phyloP scores from a whole-genome alignment of 2,329 filamentous ascomycete species.

The Xylaria sp. region DNA sequence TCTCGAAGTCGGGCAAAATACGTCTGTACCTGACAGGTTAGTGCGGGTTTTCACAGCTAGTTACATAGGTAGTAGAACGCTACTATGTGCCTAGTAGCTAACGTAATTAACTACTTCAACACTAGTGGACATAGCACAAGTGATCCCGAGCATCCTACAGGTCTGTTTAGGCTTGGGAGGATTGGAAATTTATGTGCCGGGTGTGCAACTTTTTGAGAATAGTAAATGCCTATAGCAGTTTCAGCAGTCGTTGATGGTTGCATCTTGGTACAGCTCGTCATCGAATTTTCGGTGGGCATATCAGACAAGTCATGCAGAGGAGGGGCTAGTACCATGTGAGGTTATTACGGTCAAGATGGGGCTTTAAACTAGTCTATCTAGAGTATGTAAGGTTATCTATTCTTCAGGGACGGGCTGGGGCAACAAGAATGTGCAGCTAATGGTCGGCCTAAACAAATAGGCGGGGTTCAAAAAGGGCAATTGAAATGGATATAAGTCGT shows the following conservation, averaged over 20 bases:
- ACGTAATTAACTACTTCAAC: too few relatives aligned
- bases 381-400: not conserved
- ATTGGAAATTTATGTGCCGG: not conserved
- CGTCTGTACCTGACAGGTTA: not conserved
- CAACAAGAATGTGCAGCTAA: not conserved
- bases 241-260: not conserved
- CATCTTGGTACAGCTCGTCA: too few relatives aligned
- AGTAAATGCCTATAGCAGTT: not conserved
- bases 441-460: not conserved
- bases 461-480: not conserved
- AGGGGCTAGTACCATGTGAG: not conserved
- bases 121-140: not conserved
- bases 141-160: not conserved
- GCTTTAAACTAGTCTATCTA: not conserved
- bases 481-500: not conserved
- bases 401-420: not conserved
- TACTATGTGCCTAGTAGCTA: too few relatives aligned
- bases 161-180: not conserved
- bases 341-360: not conserved
- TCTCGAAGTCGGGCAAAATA: slow-evolving; percentile 3
- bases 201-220: not conserved
- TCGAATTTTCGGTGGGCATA: not conserved
- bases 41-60: not conserved
- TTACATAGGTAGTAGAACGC: not conserved
- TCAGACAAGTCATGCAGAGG: not conserved